Percentiles rank a stretch among this genome's conserved stretches.
Conservation (phyloP, 192 early-diverging fungal genomes). For the Diversispora epigaea region DNA sequence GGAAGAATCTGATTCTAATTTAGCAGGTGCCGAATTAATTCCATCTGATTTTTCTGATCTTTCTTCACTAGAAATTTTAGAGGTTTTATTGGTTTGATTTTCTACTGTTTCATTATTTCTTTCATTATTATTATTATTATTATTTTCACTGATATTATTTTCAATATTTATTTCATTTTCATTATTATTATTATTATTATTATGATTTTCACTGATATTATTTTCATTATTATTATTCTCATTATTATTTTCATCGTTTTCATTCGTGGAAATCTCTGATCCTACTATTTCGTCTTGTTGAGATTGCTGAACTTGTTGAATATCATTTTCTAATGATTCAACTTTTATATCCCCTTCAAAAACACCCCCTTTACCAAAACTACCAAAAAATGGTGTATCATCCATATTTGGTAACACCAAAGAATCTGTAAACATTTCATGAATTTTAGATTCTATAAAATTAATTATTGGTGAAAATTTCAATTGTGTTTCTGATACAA, state of each 20-base stretch:
- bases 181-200: no score
- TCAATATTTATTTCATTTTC: no score
- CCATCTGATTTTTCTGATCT: constrained; percentile 12
- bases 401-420: constrained; percentile 91
- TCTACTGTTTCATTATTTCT: no score
- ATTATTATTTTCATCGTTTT: no score
- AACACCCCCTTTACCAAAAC: constrained; percentile 58
- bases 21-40: not conserved
- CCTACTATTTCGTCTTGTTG: constrained; percentile 29
- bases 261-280: not conserved
- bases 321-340: constrained; percentile 6
- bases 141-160: no score
- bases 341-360: constrained; percentile 49
- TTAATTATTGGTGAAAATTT: constrained; percentile 74
- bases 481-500: constrained; percentile 85
- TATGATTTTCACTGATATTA: not conserved
- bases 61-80: no score
- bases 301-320: constrained; percentile 23
- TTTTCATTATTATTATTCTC: not conserved
- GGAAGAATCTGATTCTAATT: not conserved
- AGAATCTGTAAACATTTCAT: constrained; percentile 77
- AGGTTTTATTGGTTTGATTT: no score
- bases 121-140: no score
- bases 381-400: constrained; percentile 80
- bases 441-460: constrained; percentile 80